Evolutionary conservation across 345 rosid genomes (phyloP), one percentile per base, ranked within the genome.

Genomic region (Psidium guajava): DNA sequence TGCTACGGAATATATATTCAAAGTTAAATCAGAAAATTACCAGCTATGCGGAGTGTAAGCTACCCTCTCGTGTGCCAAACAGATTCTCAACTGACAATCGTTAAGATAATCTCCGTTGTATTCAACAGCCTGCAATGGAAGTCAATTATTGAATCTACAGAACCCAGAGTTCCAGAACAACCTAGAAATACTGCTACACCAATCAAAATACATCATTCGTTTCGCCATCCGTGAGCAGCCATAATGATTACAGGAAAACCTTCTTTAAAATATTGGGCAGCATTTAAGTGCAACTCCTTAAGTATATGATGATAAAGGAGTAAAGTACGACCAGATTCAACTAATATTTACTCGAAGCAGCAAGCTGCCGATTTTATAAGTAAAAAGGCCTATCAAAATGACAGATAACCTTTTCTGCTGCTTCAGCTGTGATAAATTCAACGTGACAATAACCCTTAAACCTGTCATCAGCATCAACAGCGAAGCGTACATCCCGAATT

Each of bases 371-470:
- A 53, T 4, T 25, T 82, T 40, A 61, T 59, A 21, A 58, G 21
- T 47, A 27, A 61, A 27, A 27, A 27, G 21, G 21, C 18, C 74
- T 61, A 61, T 44, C 24, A 20, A 28, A n/a, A 42, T 50, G 20
- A 74, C 27, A 54, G 64, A 61, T 15, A 40, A 90, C 99, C 94
- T 95, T 95, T n/a, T 82, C 86, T 40, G 98, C 99, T 6, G 12
- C 96, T 86, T 96, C 98, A 52, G 82, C 85, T 2, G 97, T 82
- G 36, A 93, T 89, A 88, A 97, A 97, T 87, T 96, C 98, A 87
- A 96, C 97, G 86, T 96, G 98, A 25, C 96, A 98, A 87, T 80
- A 96, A 1, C 99, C 99, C 90, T 86, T 94, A 54, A 92, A 91
- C 9, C 89, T 89, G 57, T 93, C 94, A 0, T 95, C 96, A 3